Conservation (phyloP, 495 filamentous ascomycete genomes). For the Delitschia confertaspora region DNA sequence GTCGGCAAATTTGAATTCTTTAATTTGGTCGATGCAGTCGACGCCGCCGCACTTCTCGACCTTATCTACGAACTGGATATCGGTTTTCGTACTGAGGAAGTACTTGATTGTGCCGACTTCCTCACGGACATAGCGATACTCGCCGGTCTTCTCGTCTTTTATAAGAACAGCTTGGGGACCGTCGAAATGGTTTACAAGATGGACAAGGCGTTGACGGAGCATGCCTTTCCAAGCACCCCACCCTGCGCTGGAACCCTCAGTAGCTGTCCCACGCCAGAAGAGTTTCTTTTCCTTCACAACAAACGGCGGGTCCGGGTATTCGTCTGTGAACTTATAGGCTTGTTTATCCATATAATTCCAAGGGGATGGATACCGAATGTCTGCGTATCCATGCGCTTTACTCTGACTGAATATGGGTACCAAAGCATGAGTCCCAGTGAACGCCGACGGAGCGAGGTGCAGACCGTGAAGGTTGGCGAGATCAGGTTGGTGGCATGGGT, state of each 20-base stretch:
- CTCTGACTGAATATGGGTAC: constrained; percentile 67
- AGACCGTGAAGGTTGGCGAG: constrained; percentile 65
- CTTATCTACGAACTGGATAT: constrained; percentile 35
- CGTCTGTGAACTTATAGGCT: constrained; percentile 25
- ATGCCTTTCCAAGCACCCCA: constrained; percentile 48
- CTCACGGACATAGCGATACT: constrained; percentile 15
- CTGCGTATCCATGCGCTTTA: constrained; percentile 53
- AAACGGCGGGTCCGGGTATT: constrained; percentile 27
- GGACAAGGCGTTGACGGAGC: constrained; percentile 49
- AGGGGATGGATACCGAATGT: constrained; percentile 38
- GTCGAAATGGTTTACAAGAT: constrained; percentile 45
- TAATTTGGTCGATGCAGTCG: constrained; percentile 45
- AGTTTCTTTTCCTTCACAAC: constrained; percentile 30
- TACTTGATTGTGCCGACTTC: constrained; percentile 12
- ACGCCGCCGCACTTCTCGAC: constrained; percentile 45
- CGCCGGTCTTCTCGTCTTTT: not conserved
- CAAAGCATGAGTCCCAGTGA: constrained; percentile 53
- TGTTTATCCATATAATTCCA: constrained; percentile 36
- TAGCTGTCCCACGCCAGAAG: constrained; percentile 37
- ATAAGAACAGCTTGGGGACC: constrained; percentile 10
- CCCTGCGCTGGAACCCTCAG: constrained; percentile 42
- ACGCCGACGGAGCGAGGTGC: constrained; percentile 54
- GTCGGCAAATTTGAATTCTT: constrained; percentile 43
- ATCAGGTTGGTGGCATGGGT: constrained; percentile 74
- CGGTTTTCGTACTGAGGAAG: constrained; percentile 14